These are phyloP conservation scores for Fonsecaea pedrosoi DNA, from an alignment of 2,329 filamentous ascomycete genomes.

Conservation along the genomic window DNA sequence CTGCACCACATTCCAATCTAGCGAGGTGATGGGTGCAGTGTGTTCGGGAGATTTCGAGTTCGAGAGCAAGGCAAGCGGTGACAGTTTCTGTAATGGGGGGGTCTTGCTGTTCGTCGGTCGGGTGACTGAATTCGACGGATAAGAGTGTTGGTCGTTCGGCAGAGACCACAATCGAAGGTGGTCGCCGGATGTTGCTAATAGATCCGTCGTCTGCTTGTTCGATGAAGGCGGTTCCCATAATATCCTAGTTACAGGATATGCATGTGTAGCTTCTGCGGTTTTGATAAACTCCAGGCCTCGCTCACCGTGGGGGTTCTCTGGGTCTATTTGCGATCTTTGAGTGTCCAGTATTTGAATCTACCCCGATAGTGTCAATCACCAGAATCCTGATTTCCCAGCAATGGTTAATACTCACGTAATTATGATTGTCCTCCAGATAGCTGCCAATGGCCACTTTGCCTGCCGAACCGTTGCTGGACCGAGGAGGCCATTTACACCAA, in stretches of 20 bases:
- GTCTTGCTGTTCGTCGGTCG: slow-evolving; percentile 66
- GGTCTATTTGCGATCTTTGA: slow-evolving; percentile 73
- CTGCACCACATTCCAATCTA: slow-evolving; percentile 98
- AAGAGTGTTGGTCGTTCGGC: slow-evolving; percentile 60
- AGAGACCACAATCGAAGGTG: slow-evolving; percentile 94
- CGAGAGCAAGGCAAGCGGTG: slow-evolving; percentile 87
- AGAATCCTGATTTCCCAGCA: neutral
- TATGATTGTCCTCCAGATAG: slow-evolving; percentile 96
- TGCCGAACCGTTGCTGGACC: slow-evolving; percentile 69
- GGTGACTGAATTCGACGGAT: slow-evolving; percentile 71
- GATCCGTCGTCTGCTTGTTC: slow-evolving; percentile 92
- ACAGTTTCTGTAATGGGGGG: slow-evolving; percentile 77
- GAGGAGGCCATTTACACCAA: slow-evolving; percentile 97
- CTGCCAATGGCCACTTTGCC: slow-evolving; percentile 95
- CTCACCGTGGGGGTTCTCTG: slow-evolving; percentile 72
- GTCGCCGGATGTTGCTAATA: slow-evolving; percentile 93
- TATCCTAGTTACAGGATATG: slow-evolving; percentile 93
- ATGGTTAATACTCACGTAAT: slow-evolving; percentile 71
- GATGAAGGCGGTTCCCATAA: slow-evolving; percentile 95
- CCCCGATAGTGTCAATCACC: slow-evolving; percentile 23
- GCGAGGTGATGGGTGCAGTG: slow-evolving; percentile 90
- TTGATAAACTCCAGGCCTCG: slow-evolving; percentile 88
- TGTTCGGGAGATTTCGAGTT: slow-evolving; percentile 99
- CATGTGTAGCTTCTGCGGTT: slow-evolving; percentile 94
- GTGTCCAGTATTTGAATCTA: slow-evolving; percentile 98